Base-by-base conservation (phyloP, 176 grass and related monocot species). In the Triticum monococcum region DNA sequence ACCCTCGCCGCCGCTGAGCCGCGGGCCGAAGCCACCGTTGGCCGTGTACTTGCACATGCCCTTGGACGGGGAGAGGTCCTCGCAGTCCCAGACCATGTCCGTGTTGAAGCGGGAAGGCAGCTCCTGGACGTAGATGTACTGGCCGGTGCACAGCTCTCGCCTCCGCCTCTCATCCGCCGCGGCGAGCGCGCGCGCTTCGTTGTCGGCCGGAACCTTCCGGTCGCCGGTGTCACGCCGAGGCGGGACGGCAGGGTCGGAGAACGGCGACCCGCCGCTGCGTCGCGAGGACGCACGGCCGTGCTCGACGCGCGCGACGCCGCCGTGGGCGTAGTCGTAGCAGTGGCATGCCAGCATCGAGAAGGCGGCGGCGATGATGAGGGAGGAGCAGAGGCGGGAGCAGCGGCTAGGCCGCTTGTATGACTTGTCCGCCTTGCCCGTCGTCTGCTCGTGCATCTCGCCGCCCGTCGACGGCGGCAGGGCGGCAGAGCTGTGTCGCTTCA, bases 81-180 rank as follows among this genome's bases (percentile, higher is more conserved):
- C 79, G 86, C 93, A 98, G 80, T 82, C 80, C 20, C 41, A 84
- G 30, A 95, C 46, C 68, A 98, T 91, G 62, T 94, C 93, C 37
- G 74, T 68, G 86, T 98, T 95, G 82, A 98, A 98, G 7, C 90
- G 82, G 1, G 88, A 32, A 8, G 96, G 93, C 8, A 98, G 90
- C 4, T 95, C 86, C 57, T 94, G 94, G 35, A 98, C 81, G 41
- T 98, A 98, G 85, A 98, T 83, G 82, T 98, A 95, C 75, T 92
- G 89, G 8, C 93, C 93, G 25, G 75, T 72, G 67, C 96, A 98
- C 10, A 87, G 91, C 82, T 94, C 91, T n/a, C 65, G 65, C 75
- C 54, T 93, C 18, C 65, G 65, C 69, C 62, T 93, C 68, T 88
- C 66, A 9, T 80, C 73, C 0, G 85, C 67, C 0, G 87, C 62